A percentile compares a stretch with the other conserved stretches of the same genome.
These are phyloP conservation scores for Clonostachys byssicola DNA, from an alignment of 2,329 filamentous ascomycete species.

Conservation along the genomic window DNA sequence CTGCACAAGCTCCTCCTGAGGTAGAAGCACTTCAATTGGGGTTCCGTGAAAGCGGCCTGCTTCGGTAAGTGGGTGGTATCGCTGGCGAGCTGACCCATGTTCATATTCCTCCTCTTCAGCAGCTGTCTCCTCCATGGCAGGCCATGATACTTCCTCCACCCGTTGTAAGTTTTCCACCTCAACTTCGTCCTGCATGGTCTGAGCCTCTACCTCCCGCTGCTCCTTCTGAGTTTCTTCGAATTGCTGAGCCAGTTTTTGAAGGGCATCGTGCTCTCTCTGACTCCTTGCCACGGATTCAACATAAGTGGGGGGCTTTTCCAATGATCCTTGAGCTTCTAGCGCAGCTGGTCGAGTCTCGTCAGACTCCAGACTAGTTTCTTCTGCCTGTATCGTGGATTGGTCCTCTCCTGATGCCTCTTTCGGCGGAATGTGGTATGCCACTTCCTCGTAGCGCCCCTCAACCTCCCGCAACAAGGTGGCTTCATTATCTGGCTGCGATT, in stretches of 20 bases:
- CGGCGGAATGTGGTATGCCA: constrained; percentile 37
- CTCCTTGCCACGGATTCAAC: constrained; percentile 45
- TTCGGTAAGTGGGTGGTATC: constrained; percentile 70
- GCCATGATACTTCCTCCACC: constrained; percentile 3
- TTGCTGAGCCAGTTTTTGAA: constrained; percentile 51
- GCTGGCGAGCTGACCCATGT: constrained; percentile 26
- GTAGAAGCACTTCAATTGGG: constrained; percentile 72
- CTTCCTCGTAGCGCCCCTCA: constrained; percentile 57
- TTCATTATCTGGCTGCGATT: constrained; percentile 20
- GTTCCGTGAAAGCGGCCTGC: constrained; percentile 71
- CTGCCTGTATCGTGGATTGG: constrained; percentile 7
- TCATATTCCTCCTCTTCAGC: constrained; percentile 24
- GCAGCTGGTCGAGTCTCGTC: constrained; percentile 4
- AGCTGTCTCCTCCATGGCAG: constrained; percentile 21
- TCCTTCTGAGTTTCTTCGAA: constrained; percentile 42
- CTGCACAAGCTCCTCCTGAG: constrained; percentile 61
- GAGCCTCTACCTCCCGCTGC: constrained; percentile 18
- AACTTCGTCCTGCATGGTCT: constrained; percentile 17
- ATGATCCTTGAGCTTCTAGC: background rate
- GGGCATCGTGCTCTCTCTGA: constrained; percentile 49
- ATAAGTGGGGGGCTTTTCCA: constrained; percentile 24
- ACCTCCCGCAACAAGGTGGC: constrained; percentile 47
- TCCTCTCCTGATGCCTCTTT: constrained; percentile 3
- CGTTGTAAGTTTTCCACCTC: constrained; percentile 12
- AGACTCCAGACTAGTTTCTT: constrained; percentile 6